Evolutionary conservation across 208 protist species (phyloP).

Genomic region (Trypanosoma scelopori): DNA sequence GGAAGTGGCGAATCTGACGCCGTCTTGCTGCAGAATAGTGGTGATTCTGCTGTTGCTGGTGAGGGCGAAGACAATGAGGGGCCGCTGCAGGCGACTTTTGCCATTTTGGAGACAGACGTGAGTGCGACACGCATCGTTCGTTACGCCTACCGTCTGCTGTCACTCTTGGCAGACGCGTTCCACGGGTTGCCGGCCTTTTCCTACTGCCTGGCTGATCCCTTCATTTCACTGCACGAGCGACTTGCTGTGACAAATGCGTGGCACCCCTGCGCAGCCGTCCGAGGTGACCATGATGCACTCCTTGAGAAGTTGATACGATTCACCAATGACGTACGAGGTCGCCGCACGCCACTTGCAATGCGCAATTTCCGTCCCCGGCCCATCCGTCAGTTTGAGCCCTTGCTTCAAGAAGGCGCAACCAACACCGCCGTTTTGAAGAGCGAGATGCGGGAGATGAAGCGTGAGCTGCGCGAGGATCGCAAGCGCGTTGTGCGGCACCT

Average conservation of each 20-base stretch:
- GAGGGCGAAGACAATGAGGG: slow-evolving; percentile 4
- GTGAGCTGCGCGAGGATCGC: slow-evolving; percentile 79
- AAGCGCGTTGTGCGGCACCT: slow-evolving; percentile 84
- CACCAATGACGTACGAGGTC: slow-evolving; percentile 25
- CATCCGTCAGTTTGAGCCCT: slow-evolving; percentile 82
- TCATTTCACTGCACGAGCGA: slow-evolving; percentile 39
- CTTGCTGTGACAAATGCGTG: slow-evolving; percentile 31
- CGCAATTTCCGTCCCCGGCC: slow-evolving; percentile 81
- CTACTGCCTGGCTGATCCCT: slow-evolving; percentile 46
- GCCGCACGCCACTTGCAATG: slow-evolving; percentile 80
- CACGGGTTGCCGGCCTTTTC: slow-evolving; percentile 51
- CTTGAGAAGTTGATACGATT: slow-evolving; percentile 29
- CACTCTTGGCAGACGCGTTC: slow-evolving; percentile 46
- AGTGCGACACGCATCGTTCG: slow-evolving; percentile 38
- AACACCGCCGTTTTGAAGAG: slow-evolving; percentile 48
- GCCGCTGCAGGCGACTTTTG: slow-evolving; percentile 26
- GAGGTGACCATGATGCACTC: slow-evolving; percentile 49
- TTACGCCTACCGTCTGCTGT: slow-evolving; percentile 66
- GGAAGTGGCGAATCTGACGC: slow-evolving; percentile 43
- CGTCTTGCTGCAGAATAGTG: slow-evolving; percentile 2
- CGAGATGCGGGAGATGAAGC: slow-evolving; percentile 68
- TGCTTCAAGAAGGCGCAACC: slow-evolving; percentile 54
- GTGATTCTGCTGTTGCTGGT: background rate
- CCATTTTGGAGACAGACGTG: slow-evolving; percentile 38
- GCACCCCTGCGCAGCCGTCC: slow-evolving; percentile 37